Evolutionary conservation across 2,329 filamentous ascomycete species (phyloP).

Genomic region (Tolypocladium endophyticum): DNA sequence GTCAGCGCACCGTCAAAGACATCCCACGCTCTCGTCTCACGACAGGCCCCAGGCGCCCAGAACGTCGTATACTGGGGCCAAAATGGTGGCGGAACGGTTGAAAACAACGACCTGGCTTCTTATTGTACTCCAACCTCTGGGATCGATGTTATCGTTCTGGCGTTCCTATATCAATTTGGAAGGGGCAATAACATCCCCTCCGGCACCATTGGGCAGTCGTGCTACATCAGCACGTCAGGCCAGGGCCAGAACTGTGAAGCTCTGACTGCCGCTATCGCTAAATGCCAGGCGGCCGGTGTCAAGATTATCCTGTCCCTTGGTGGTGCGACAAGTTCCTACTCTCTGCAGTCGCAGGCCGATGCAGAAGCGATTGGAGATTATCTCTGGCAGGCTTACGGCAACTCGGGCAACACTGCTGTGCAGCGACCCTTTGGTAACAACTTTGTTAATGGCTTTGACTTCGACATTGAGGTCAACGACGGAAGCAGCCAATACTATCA

Average conservation of each 20-base stretch:
- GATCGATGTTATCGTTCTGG: constrained; percentile 31
- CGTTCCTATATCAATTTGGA: constrained; percentile 29
- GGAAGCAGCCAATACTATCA: constrained; percentile 9
- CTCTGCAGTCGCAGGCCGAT: constrained; percentile 7
- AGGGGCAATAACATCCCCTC: constrained; percentile 23
- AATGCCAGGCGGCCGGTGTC: constrained; percentile 10
- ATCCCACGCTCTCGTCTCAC: neutral
- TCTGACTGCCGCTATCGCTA: constrained; percentile 8
- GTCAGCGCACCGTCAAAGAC: neutral
- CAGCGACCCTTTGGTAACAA: constrained; percentile 9
- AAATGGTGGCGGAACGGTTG: constrained; percentile 16
- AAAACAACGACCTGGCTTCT: constrained; percentile 23
- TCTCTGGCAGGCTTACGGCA: constrained; percentile 3
- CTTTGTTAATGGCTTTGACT: constrained; percentile 11
- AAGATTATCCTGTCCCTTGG: constrained; percentile 9
- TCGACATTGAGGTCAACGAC: constrained; percentile 10
- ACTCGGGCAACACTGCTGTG: neutral
- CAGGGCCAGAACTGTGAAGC: constrained; percentile 17
- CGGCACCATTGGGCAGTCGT: constrained; percentile 28
- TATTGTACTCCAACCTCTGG: constrained; percentile 27
- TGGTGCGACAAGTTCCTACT: constrained; percentile 9
- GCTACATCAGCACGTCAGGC: constrained; percentile 20
- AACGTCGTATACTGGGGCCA: constrained; percentile 21
- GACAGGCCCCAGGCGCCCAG: constrained; percentile 3
- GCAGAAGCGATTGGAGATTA: constrained; percentile 11